Conservation (phyloP, 116 monocot genomes). For the Papilionanthe hybrid region DNA sequence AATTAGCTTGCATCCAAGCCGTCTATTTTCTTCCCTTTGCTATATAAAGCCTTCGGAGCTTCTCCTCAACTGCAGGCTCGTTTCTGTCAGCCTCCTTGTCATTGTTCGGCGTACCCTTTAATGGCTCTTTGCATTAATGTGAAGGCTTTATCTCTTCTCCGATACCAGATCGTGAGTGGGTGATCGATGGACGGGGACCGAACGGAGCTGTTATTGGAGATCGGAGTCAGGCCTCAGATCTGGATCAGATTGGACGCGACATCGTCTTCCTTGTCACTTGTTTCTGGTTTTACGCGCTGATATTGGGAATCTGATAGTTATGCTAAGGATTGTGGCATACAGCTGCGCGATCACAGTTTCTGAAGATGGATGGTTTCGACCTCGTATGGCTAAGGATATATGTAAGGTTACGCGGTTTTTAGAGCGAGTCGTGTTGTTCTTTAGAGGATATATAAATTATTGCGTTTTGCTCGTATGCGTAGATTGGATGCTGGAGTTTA, state of each 20-base stretch:
- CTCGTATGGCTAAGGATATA: neutral
- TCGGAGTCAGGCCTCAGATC: neutral
- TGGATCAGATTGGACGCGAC: neutral
- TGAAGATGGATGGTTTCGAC: neutral
- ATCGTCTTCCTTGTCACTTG: neutral
- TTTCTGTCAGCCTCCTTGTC: too few species aligned
- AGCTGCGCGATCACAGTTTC: neutral
- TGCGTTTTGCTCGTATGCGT: neutral
- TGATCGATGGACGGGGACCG: neutral
- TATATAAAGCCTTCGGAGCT: too few species aligned
- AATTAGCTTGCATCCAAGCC: too few species aligned
- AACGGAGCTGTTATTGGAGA: neutral
- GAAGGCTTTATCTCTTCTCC: neutral
- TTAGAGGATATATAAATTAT: too few species aligned
- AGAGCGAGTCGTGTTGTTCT: too few species aligned
- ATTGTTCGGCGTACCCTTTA: too few species aligned
- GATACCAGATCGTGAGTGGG: neutral
- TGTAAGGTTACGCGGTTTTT: neutral
- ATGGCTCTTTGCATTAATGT: too few species aligned
- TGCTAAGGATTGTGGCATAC: too few species aligned
- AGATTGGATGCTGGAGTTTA: neutral
- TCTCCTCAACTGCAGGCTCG: too few species aligned
- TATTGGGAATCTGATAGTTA: too few species aligned
- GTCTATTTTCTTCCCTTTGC: too few species aligned
- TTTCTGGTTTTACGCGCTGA: neutral